A percentile compares a stretch with the other conserved stretches of the same genome.
Evolutionary conservation across 768 basidiomycete genomes (phyloP).

Genomic region (Naematelia encephala): DNA sequence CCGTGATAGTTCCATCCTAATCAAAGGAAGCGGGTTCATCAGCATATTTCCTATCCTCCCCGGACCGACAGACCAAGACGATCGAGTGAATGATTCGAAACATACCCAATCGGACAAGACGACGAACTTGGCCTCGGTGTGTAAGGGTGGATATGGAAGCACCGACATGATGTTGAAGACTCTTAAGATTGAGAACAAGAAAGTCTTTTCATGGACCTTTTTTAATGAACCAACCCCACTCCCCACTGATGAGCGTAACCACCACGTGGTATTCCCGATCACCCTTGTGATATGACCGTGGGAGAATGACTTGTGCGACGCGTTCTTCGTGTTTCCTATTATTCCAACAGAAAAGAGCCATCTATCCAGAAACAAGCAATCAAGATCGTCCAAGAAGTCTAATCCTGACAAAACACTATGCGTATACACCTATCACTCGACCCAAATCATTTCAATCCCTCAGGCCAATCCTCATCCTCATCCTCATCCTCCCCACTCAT

Average conservation of each 20-base stretch:
- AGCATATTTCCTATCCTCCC: no score
- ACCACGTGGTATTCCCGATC: no score
- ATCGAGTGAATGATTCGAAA: conserved; percentile 23
- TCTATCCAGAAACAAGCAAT: no score
- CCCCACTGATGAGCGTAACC: no score
- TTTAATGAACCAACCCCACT: no score
- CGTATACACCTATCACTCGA: conserved; percentile 42
- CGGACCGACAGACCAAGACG: no score
- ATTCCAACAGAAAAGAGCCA: no score
- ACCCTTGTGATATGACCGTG: conserved; percentile 3
- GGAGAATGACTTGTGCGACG: conserved; percentile 2
- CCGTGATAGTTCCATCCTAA: conserved; percentile 75
- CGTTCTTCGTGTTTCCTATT: not conserved
- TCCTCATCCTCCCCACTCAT: conserved; percentile 57
- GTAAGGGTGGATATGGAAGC: conserved; percentile 74
- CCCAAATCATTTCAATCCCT: conserved; percentile 17
- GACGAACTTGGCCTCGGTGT: conserved; percentile 75
- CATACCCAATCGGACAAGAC: conserved; percentile 85
- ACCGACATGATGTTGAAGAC: conserved; percentile 40
- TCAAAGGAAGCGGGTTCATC: not conserved
- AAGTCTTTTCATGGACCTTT: no score
- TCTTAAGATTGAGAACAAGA: no score
- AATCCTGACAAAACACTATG: conserved; percentile 15
- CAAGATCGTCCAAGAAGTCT: no score
- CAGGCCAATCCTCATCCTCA: conserved; percentile 44